These are phyloP conservation scores for Phytophthora pluvialis DNA, from an alignment of 352 stramenopile genomes.

Conservation along the genomic window DNA sequence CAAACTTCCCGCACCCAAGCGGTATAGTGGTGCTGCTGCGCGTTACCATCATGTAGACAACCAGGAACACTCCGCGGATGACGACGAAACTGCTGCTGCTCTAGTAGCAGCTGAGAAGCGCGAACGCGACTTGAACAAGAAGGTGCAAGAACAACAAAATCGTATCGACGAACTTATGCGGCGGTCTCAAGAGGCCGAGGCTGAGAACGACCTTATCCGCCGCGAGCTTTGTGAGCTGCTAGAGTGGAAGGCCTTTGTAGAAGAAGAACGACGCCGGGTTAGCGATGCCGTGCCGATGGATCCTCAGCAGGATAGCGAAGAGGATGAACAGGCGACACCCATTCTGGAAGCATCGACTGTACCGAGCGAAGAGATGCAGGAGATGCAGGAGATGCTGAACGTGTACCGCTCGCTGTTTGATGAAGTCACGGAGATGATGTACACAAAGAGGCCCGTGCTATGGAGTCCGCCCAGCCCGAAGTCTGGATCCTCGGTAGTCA, in stretches of 20 bases:
- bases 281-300: slow-evolving; percentile 39
- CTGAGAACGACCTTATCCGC: slow-evolving; percentile 74
- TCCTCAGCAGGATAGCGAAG: slow-evolving; percentile 25
- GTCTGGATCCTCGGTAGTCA: slow-evolving; percentile 71
- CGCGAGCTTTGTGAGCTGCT: slow-evolving; percentile 72
- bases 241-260: slow-evolving; percentile 75
- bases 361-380: slow-evolving; percentile 48
- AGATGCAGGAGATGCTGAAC: slow-evolving; percentile 67
- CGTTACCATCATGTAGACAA: slow-evolving; percentile 48
- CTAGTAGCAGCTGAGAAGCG: slow-evolving; percentile 36
- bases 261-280: slow-evolving; percentile 48
- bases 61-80: slow-evolving; percentile 44
- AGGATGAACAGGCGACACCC: slow-evolving; percentile 25
- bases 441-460: slow-evolving; percentile 57
- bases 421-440: slow-evolving; percentile 60
- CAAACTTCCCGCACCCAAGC: slow-evolving; percentile 48
- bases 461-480: slow-evolving; percentile 54
- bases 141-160: slow-evolving; percentile 48
- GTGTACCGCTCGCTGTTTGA: slow-evolving; percentile 74
- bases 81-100: slow-evolving; percentile 30
- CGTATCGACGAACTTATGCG: slow-evolving; percentile 32
- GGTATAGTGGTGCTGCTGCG: slow-evolving; percentile 43
- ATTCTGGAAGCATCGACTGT: slow-evolving; percentile 31
- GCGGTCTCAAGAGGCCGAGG: slow-evolving; percentile 57
- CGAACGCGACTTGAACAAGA: slow-evolving; percentile 52